Base-by-base conservation (phyloP, 768 basidiomycete species). In the Mycena rebaudengoi region DNA sequence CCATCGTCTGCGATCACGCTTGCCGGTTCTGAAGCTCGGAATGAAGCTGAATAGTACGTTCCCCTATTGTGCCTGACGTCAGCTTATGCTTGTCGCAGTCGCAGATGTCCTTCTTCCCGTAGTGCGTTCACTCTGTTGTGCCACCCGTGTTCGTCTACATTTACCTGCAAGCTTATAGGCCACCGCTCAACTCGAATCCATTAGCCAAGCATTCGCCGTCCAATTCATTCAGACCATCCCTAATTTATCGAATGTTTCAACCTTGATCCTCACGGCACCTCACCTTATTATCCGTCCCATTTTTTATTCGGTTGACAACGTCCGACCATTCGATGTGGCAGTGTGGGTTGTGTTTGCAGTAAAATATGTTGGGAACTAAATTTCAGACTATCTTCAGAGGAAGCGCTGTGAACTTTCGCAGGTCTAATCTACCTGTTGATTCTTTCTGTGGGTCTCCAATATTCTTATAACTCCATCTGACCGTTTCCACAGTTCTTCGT, bases 311-410 rank as follows among this genome's bases (percentile, higher is more conserved):
- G 46, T 86, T 10, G 44, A 76, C 53, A 89, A 90, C 62, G 61
- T 87, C 2, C 74, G 79, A 18, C 87, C 90, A 0, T 91, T 90
- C 59, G 81, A 89, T 64, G 71, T 82, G 13, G 84, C 88, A 23
- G 83, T 86, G 86, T 89, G 75, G 16, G 85, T 75, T 7, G 12
- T 18, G 39, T 6, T 44, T 30, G 44, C 29, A 40, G 7, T 32
- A 14, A 67, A 10, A 40, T n/a, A n/a, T n/a, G n/a, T n/a, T n/a
- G n/a, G n/a, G n/a, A n/a, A n/a, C n/a, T n/a, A n/a, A n/a, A n/a
- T n/a, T n/a, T n/a, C n/a, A n/a, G n/a, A n/a, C n/a, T n/a, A n/a
- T n/a, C n/a, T 14, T 33, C 60, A 87, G 86, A 20, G 87, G 86
- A 7, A 74, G 82, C 4, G 86, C 86, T 3, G 80, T 83, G 2